phyloP scores from a whole-genome alignment of 2,329 filamentous ascomycete species.

The Xylaria sp. region DNA sequence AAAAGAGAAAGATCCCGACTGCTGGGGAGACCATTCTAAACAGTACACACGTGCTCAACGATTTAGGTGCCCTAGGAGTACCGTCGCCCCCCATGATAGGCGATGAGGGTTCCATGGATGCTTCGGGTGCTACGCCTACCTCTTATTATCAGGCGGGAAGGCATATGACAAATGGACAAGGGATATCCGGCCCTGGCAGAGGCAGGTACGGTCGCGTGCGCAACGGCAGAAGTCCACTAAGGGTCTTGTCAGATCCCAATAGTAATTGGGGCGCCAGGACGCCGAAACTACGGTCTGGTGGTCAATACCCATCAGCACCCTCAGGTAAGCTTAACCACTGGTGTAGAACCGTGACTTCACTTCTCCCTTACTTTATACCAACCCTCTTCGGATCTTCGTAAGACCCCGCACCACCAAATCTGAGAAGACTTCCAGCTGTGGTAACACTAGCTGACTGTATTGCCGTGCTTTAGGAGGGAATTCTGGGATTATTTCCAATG shows the following conservation, averaged over 20 bases:
- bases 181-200: slow-evolving; percentile 82
- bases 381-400: slow-evolving; percentile 1
- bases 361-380: neutral
- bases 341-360: neutral
- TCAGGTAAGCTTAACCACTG: slow-evolving; percentile 49
- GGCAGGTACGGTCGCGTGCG: slow-evolving; percentile 76
- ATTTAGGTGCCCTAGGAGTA: slow-evolving; percentile 39
- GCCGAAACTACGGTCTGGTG: slow-evolving; percentile 48
- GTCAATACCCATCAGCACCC: slow-evolving; percentile 42
- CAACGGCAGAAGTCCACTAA: slow-evolving; percentile 64
- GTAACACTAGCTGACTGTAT: slow-evolving; percentile 26
- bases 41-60: slow-evolving; percentile 44
- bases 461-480: slow-evolving; percentile 46
- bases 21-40: slow-evolving; percentile 68
- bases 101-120: slow-evolving; percentile 40
- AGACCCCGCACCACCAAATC: neutral
- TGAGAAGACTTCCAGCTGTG: neutral
- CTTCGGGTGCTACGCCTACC: slow-evolving; percentile 34
- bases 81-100: slow-evolving; percentile 39
- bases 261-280: slow-evolving; percentile 57
- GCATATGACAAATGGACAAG: slow-evolving; percentile 61
- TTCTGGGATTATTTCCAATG: slow-evolving; percentile 83
- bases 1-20: slow-evolving; percentile 96
- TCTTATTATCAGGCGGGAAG: slow-evolving; percentile 50
- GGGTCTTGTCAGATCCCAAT: slow-evolving; percentile 61